Evolutionary conservation across 2,329 filamentous ascomycete species (phyloP).

Genomic region (Beauveria rudraprayagi): DNA sequence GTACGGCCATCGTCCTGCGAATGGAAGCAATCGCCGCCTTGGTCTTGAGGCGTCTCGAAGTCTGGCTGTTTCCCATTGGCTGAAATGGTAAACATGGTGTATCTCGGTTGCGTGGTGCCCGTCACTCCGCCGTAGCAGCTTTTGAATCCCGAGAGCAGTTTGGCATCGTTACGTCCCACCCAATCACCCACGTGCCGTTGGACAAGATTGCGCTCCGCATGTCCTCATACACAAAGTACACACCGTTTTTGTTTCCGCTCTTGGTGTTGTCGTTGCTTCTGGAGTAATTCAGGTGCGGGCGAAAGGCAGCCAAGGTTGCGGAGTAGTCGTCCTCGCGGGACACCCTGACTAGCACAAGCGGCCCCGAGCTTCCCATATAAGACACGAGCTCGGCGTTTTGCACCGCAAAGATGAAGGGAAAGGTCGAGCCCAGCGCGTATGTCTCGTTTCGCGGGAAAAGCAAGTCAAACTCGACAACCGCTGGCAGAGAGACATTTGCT

Average conservation of each 20-base stretch:
- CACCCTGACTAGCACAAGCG: not conserved
- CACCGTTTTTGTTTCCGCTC: not conserved
- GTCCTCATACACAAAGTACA: not conserved
- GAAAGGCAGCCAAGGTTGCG: not conserved
- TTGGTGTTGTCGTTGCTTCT: not conserved
- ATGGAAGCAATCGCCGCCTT: not conserved
- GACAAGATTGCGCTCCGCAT: not conserved
- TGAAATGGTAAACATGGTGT: not conserved
- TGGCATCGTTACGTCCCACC: not conserved
- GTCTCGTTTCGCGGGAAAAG: constrained; percentile 1
- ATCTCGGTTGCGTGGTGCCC: not conserved
- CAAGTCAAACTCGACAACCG: not conserved
- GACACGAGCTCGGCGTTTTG: not conserved
- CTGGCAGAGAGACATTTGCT: not conserved
- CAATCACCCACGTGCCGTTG: not conserved
- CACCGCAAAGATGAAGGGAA: not conserved
- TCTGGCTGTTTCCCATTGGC: not conserved
- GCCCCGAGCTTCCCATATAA: not conserved
- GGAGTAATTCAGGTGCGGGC: not conserved
- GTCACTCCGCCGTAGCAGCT: not conserved
- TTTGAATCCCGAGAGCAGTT: not conserved
- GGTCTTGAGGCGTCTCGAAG: not conserved
- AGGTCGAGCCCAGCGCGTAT: not conserved
- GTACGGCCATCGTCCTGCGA: not conserved
- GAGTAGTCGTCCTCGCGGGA: not conserved